Conservation (phyloP, 2,329 filamentous ascomycete species). For the Alternaria infectoria region DNA sequence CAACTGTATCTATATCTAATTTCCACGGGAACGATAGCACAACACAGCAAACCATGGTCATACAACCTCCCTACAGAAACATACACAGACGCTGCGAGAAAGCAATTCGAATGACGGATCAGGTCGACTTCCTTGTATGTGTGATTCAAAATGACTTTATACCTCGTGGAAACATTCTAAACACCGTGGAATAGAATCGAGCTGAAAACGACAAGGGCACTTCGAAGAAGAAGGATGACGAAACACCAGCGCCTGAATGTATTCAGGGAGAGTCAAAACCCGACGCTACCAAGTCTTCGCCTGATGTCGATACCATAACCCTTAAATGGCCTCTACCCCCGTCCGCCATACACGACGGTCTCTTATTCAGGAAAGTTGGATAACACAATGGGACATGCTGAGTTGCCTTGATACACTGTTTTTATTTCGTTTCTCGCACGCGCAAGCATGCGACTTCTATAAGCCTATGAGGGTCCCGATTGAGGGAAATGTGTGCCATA, state of each 20-base stretch:
- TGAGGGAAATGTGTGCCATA: not conserved
- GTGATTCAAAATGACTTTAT: not conserved
- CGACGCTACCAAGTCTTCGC: not conserved
- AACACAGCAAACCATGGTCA: not conserved
- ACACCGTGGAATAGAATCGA: not conserved
- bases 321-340: conserved; percentile 5
- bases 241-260: not conserved
- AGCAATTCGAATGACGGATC: not conserved
- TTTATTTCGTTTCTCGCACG: not conserved
- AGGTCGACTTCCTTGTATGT: not conserved
- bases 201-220: not conserved
- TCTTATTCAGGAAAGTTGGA: conserved; percentile 11
- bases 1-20: not conserved
- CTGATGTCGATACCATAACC: not conserved
- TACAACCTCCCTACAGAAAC: not conserved
- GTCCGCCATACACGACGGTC: conserved; percentile 9
- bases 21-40: not conserved
- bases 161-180: not conserved
- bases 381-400: not conserved
- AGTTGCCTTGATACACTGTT: not conserved
- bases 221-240: not conserved
- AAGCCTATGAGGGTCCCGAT: not conserved
- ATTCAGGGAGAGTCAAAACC: not conserved
- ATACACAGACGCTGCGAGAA: not conserved
- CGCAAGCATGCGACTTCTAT: not conserved